A percentile compares a stretch with the other conserved stretches of the same genome.
Evolutionary conservation across 768 basidiomycete species (phyloP).

Genomic region (Boletus edulis): DNA sequence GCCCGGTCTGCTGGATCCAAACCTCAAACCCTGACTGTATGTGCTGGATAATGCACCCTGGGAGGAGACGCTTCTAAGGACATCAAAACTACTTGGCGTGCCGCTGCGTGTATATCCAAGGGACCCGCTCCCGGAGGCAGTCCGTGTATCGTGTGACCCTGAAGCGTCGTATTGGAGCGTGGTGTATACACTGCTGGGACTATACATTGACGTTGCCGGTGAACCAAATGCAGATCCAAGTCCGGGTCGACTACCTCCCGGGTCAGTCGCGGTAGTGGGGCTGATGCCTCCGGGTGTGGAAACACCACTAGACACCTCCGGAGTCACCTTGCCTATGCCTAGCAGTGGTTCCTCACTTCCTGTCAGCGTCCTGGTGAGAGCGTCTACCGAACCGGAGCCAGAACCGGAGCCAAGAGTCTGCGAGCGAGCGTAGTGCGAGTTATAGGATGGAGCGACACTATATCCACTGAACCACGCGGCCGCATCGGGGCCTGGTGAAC

Average conservation of each 20-base stretch:
- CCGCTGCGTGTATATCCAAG: slow-evolving; percentile 24
- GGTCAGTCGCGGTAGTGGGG: slow-evolving; percentile 2
- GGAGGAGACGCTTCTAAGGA: slow-evolving; percentile 30
- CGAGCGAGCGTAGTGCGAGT: slow-evolving; percentile 27
- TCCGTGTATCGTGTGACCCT: slow-evolving; percentile 18
- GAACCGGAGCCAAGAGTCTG: slow-evolving; percentile 30
- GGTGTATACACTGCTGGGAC: slow-evolving; percentile 13
- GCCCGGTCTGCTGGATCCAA: slow-evolving; percentile 15
- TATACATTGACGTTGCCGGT: slow-evolving; percentile 16
- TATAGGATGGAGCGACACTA: slow-evolving; percentile 23
- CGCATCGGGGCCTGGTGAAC: slow-evolving; percentile 30
- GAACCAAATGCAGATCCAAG: slow-evolving; percentile 34
- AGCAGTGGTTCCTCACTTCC: slow-evolving; percentile 32
- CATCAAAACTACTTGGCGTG: slow-evolving; percentile 26
- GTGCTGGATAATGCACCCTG: slow-evolving; percentile 28
- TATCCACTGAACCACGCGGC: slow-evolving; percentile 26
- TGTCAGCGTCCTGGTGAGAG: slow-evolving; percentile 26
- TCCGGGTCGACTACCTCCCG: slow-evolving; percentile 7
- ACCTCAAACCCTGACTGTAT: slow-evolving; percentile 16
- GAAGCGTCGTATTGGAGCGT: slow-evolving; percentile 13
- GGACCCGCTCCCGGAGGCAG: slow-evolving; percentile 24
- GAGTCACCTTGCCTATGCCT: slow-evolving; percentile 10
- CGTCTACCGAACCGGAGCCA: slow-evolving; percentile 24
- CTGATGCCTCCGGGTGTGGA: slow-evolving; percentile 9
- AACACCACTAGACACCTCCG: slow-evolving; percentile 5